Percentiles rank a stretch among this genome's conserved stretches.
These are phyloP conservation scores for Metschnikowia shivogae DNA, from an alignment of 805 yeast genomes.

Conservation along the genomic window DNA sequence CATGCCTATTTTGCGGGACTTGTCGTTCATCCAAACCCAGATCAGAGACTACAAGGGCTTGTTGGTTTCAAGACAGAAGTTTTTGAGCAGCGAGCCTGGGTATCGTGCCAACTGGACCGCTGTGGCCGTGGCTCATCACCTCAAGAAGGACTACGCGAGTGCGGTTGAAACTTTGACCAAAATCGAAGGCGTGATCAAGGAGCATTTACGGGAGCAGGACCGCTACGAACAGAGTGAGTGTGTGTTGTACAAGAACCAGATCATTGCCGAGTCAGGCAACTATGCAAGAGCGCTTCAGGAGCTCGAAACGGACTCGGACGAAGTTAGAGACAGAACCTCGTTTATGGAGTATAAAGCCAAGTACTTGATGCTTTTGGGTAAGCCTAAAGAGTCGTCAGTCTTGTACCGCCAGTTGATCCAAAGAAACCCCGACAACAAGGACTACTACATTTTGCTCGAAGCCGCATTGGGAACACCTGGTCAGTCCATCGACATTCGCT, in stretches of 20 bases:
- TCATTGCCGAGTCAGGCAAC: slow-evolving; percentile 62
- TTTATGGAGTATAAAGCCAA: slow-evolving; percentile 65
- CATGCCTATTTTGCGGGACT: slow-evolving; percentile 74
- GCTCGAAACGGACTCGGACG: slow-evolving; percentile 48
- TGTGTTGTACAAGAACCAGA: slow-evolving; percentile 62
- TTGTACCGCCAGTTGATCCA: slow-evolving; percentile 66
- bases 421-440: slow-evolving; percentile 78
- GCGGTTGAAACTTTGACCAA: slow-evolving; percentile 71
- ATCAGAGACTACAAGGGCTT: slow-evolving; percentile 65
- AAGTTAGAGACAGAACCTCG: slow-evolving; percentile 53
- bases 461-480: slow-evolving; percentile 50
- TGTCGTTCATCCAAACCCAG: slow-evolving; percentile 76
- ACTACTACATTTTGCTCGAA: slow-evolving; percentile 67
- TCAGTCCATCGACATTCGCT: slow-evolving; percentile 46
- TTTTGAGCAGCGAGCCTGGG: slow-evolving; percentile 71
- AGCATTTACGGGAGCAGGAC: slow-evolving; percentile 52
- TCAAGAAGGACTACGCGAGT: slow-evolving; percentile 59
- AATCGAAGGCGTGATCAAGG: slow-evolving; percentile 72
- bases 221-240: slow-evolving; percentile 79
- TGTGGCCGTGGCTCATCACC: slow-evolving; percentile 78
- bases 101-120: slow-evolving; percentile 90
- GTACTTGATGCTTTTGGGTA: slow-evolving; percentile 55
- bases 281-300: slow-evolving; percentile 59
- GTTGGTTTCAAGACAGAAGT: slow-evolving; percentile 58
- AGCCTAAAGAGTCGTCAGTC: slow-evolving; percentile 58